Evolutionary conservation across 2,329 filamentous ascomycete genomes (phyloP), one percentile per base, ranked within the genome.

Genomic region (Trichoderma guizhouense): DNA sequence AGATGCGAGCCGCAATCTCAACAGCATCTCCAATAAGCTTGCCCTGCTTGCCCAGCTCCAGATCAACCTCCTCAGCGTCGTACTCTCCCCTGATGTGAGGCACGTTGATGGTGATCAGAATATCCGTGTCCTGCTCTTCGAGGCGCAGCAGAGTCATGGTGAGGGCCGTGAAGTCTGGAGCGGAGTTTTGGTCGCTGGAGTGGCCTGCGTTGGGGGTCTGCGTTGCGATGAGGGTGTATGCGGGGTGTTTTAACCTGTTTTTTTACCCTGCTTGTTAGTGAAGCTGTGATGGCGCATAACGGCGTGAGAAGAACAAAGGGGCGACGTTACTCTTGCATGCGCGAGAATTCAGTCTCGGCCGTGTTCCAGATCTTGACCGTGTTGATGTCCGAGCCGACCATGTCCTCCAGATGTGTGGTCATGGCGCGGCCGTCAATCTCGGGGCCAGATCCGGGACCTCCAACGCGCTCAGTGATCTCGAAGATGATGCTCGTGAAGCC

Each of bases 401-500:
- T 84, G 57, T 93, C 92, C 77, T 92, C 87, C 0, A 93, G 84
- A 77, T 93, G 91, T 12, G 87, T 88, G 3, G 90, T 89, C 78
- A 92, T 83, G 26, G 94, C 93, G 58, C 87, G 88, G 71, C 92
- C 91, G 76, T 95, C 90, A 43, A 88, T 88, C 77, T 90, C 87
- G 21, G 89, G 84, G 2, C 84, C 82, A 55, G 82, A 84, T 34
- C 86, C 85, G 5, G 88, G 77, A 15, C 82, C 79, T 72, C 89
- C 88, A 26, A 97, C 91, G 71, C 93, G 92, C 84, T 98, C 92
- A 69, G 93, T 92, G 78, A 98, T 93, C 78, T 98, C 95, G 81
- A 98, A 88, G 76, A 97, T 95, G 80, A 97, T 90, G 82, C 89
- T 94, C 3, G 93, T 93, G 81, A 95, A 95, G 64, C 94, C 94